Percentiles rank a stretch among this genome's conserved stretches.
Evolutionary conservation across 1,284 basidiomycete genomes (phyloP).

Genomic region (Cutaneotrichosporon sp.): DNA sequence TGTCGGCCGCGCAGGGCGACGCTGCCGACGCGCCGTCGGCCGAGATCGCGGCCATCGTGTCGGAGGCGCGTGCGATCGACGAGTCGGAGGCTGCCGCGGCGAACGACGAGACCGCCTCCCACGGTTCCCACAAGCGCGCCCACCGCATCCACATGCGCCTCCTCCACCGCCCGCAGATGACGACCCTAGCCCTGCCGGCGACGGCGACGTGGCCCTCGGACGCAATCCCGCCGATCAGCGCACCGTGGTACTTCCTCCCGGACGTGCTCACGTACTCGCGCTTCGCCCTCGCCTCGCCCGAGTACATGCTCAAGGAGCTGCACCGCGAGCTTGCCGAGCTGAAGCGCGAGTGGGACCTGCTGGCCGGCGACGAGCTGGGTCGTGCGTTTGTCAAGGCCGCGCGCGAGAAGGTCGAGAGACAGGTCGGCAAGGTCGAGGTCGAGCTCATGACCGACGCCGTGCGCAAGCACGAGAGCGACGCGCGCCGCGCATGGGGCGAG

Average conservation of each 20-base stretch:
- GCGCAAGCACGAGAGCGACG: constrained; percentile 42
- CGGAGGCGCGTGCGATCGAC: constrained; percentile 52
- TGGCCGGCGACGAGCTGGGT: constrained; percentile 72
- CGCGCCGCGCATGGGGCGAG: constrained; percentile 44
- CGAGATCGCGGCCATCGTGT: constrained; percentile 12
- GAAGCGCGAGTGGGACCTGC: constrained; percentile 57
- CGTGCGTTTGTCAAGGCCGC: constrained; percentile 79
- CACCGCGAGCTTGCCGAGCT: constrained; percentile 74
- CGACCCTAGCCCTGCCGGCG: constrained; percentile 90
- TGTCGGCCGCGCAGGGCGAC: constrained; percentile 34
- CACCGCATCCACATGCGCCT: constrained; percentile 75
- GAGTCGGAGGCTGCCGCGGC: constrained; percentile 27
- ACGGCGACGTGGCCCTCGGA: constrained; percentile 92
- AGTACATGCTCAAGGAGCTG: constrained; percentile 74
- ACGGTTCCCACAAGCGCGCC: not conserved
- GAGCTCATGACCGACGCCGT: constrained; percentile 66
- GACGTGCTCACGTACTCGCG: constrained; percentile 87
- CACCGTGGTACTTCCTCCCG: constrained; percentile 93
- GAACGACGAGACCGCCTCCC: not conserved
- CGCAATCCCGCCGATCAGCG: constrained; percentile 76
- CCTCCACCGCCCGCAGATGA: constrained; percentile 89
- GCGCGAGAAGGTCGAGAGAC: constrained; percentile 69
- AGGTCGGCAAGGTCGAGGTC: constrained; percentile 70
- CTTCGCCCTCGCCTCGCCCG: constrained; percentile 94
- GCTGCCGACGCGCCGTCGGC: constrained; percentile 19